Conservation (phyloP, 352 stramenopile genomes). For the Lagenidium giganteum region DNA sequence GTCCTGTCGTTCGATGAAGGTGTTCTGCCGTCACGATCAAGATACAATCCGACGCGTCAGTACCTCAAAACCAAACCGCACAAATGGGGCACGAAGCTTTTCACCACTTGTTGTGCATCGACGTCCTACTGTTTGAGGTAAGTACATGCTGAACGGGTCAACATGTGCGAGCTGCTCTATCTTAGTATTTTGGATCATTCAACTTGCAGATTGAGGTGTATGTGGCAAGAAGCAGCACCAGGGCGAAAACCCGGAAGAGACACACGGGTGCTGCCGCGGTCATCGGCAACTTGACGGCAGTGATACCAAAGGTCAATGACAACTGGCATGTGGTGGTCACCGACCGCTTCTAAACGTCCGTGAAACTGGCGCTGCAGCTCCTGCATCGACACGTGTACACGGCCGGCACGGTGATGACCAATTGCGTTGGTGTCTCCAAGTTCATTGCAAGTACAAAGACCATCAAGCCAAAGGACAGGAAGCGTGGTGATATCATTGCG, state of each 20-base stretch:
- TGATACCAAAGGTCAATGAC: background rate
- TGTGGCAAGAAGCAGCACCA: constrained; percentile 3
- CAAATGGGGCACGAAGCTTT: constrained; percentile 13
- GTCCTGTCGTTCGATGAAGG: constrained; percentile 12
- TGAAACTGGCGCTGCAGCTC: background rate
- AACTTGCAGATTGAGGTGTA: constrained; percentile 17
- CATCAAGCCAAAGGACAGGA: too few relatives aligned
- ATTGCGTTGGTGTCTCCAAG: background rate
- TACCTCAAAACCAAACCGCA: constrained; percentile 14
- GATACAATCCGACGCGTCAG: constrained; percentile 2
- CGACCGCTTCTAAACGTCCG: constrained; percentile 3
- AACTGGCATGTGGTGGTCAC: background rate
- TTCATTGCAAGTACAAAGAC: background rate
- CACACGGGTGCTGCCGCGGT: constrained; percentile 1
- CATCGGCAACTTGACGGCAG: constrained; percentile 6
- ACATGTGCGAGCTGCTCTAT: too few relatives aligned
- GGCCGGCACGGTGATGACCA: background rate
- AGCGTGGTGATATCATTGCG: background rate
- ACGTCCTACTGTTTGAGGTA: constrained; percentile 13
- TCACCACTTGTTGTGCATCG: constrained; percentile 7
- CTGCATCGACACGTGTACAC: constrained; percentile 1
- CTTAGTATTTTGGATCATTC: too few relatives aligned
- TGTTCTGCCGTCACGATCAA: constrained; percentile 2
- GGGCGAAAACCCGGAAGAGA: background rate
- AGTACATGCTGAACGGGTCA: too few relatives aligned